A percentile compares a stretch with the other conserved stretches of the same genome.
phyloP scores from a whole-genome alignment of 768 basidiomycete genomes.

The Ramaria sp. region DNA sequence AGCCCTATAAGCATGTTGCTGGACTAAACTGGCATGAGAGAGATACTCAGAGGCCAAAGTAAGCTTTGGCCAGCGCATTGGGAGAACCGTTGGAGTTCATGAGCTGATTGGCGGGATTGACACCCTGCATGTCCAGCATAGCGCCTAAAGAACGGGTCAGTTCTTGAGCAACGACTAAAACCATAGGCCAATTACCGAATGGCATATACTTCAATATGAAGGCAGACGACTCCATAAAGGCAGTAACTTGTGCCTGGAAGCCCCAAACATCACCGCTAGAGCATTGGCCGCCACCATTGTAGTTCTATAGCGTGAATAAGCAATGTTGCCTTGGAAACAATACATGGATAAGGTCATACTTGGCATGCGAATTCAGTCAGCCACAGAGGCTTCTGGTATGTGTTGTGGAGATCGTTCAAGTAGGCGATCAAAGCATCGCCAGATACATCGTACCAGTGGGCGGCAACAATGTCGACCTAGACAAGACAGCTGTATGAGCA shows the following conservation, averaged over 20 bases:
- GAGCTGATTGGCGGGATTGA: constrained; percentile 45
- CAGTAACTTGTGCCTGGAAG: constrained; percentile 34
- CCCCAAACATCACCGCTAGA: constrained; percentile 27
- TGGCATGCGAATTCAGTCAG: constrained; percentile 67
- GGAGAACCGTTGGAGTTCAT: constrained; percentile 34
- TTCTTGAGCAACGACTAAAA: background rate
- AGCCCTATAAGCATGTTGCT: background rate
- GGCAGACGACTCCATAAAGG: constrained; percentile 23
- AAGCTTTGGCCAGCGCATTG: constrained; percentile 34
- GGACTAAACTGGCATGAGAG: background rate
- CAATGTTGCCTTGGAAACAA: background rate
- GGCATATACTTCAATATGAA: constrained; percentile 37
- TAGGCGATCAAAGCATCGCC: constrained; percentile 41
- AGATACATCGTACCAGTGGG: constrained; percentile 62
- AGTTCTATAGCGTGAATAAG: constrained; percentile 33
- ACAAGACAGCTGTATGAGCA: background rate
- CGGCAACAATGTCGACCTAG: constrained; percentile 45
- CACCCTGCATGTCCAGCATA: constrained; percentile 44
- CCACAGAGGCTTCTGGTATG: constrained; percentile 37
- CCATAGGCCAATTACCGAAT: constrained; percentile 42
- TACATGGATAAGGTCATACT: constrained; percentile 21
- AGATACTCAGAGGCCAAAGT: background rate
- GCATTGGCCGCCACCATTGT: constrained; percentile 36
- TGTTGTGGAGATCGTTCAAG: constrained; percentile 33
- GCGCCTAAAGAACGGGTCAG: constrained; percentile 28